phyloP scores from a whole-genome alignment of 2,329 filamentous ascomycete genomes.

The Exophiala bonariae region DNA sequence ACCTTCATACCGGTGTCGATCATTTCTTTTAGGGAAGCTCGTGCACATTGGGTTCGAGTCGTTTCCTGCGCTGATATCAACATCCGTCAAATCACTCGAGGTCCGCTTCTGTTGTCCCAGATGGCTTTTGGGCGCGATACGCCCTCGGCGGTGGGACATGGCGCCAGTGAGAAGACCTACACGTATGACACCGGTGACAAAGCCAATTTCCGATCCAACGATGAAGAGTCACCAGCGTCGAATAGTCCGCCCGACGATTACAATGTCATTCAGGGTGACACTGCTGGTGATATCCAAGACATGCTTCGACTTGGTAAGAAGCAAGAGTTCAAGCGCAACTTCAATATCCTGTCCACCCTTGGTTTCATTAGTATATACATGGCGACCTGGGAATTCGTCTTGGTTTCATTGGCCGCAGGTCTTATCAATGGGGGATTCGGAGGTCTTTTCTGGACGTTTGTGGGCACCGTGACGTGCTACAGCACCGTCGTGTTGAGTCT shows the following conservation, averaged over 20 bases:
- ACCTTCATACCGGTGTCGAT: no score
- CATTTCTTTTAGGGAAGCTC: no score
- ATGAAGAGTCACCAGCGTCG: constrained; percentile 3
- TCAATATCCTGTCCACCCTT: constrained; percentile 37
- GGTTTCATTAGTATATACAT: constrained; percentile 40
- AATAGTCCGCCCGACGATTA: no score
- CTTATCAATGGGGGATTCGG: constrained; percentile 21
- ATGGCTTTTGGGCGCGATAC: no score
- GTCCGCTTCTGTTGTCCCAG: no score
- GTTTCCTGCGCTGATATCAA: no score
- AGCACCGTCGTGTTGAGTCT: constrained; percentile 57
- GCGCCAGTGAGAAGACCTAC: background rate
- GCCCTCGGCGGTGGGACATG: no score
- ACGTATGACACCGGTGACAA: background rate
- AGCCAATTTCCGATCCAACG: background rate
- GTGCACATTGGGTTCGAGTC: no score
- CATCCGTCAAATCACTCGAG: no score
- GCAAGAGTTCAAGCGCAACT: constrained; percentile 46
- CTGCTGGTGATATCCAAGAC: constrained; percentile 40
- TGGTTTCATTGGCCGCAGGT: constrained; percentile 12
- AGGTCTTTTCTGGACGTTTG: constrained; percentile 33
- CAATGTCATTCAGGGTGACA: constrained; percentile 15
- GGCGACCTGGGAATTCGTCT: constrained; percentile 37
- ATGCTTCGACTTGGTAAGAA: constrained; percentile 53
- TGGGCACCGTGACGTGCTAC: constrained; percentile 62